A percentile compares a stretch with the other conserved stretches of the same genome.
Conservation (phyloP, 495 filamentous ascomycete species). For the Lasiosphaeriaceae sp. region DNA sequence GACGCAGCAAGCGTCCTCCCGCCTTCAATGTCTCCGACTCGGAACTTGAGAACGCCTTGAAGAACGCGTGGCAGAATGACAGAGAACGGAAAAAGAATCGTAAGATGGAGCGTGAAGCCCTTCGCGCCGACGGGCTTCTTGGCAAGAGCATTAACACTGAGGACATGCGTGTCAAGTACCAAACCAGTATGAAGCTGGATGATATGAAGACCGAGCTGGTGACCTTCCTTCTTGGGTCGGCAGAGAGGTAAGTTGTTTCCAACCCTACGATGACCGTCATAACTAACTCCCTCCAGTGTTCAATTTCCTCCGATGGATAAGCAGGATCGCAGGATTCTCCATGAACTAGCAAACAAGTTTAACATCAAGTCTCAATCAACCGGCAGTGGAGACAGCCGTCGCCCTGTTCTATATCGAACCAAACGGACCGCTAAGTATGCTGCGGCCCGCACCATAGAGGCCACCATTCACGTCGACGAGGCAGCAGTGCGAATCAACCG, state of each 20-base stretch:
- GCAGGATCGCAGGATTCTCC: conserved; percentile 66
- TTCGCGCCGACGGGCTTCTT: conserved; percentile 74
- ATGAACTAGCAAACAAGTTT: conserved; percentile 67
- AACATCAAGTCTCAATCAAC: conserved; percentile 78
- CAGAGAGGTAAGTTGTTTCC: conserved; percentile 53
- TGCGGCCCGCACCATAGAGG: conserved; percentile 37
- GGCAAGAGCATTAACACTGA: conserved; percentile 59
- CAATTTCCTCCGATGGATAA: conserved; percentile 83
- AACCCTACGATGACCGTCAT: neutral
- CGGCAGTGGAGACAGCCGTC: conserved; percentile 69
- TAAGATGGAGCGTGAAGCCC: conserved; percentile 73
- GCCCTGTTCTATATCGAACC: conserved; percentile 74
- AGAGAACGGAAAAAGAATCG: conserved; percentile 73
- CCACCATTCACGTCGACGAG: conserved; percentile 31
- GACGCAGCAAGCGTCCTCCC: conserved; percentile 43
- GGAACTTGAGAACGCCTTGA: conserved; percentile 63
- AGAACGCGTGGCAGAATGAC: conserved; percentile 67
- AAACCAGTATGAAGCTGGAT: conserved; percentile 62
- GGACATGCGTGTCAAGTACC: conserved; percentile 70
- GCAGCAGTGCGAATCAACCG: conserved; percentile 39
- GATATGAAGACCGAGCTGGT: conserved; percentile 71
- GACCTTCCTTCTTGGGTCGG: conserved; percentile 61
- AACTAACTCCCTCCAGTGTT: conserved; percentile 48
- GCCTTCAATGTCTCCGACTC: conserved; percentile 63
- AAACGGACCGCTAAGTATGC: conserved; percentile 53